Percentiles rank a stretch among this genome's conserved stretches.
Evolutionary conservation across 352 stramenopile species (phyloP).

Genomic region (Halophytophthora polymorphica): DNA sequence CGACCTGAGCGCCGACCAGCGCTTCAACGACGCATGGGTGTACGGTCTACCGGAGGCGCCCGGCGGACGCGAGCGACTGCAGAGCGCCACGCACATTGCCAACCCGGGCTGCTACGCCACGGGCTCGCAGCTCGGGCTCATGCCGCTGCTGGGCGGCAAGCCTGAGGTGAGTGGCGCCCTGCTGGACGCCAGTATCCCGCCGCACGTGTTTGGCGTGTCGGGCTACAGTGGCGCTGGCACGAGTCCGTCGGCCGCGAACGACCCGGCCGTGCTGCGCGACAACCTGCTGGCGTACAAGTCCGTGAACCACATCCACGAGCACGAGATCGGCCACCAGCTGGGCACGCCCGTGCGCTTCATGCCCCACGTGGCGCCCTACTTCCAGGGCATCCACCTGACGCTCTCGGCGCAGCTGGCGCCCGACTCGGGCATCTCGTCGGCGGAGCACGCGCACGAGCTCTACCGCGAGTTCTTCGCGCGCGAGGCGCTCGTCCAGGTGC

Average conservation of each 20-base stretch:
- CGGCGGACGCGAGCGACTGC: constrained; percentile 47
- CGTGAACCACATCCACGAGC: constrained; percentile 89
- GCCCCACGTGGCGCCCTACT: constrained; percentile 91
- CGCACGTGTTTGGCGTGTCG: constrained; percentile 86
- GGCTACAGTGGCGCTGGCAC: constrained; percentile 88
- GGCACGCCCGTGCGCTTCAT: constrained; percentile 89
- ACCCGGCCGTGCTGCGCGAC: constrained; percentile 70
- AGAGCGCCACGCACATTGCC: constrained; percentile 73
- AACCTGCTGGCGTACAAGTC: constrained; percentile 91
- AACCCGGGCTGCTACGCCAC: constrained; percentile 90
- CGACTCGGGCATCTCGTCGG: constrained; percentile 37
- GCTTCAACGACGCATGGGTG: constrained; percentile 82
- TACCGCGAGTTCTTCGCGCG: constrained; percentile 80
- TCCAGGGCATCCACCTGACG: constrained; percentile 93
- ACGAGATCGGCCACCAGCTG: constrained; percentile 83
- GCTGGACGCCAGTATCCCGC: constrained; percentile 60
- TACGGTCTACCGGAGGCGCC: constrained; percentile 86
- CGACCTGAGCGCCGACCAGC: constrained; percentile 86
- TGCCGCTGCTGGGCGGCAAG: constrained; percentile 77
- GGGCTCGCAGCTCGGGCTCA: constrained; percentile 68
- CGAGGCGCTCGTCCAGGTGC: constrained; percentile 86
- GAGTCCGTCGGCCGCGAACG: constrained; percentile 77
- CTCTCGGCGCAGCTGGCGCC: constrained; percentile 78
- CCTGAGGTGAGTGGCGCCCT: constrained; percentile 44
- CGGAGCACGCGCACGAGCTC: constrained; percentile 69